A percentile compares a stretch with the other conserved stretches of the same genome.
Evolutionary conservation across 2,329 filamentous ascomycete genomes (phyloP).

Genomic region (Purpureocillium lavendulum): DNA sequence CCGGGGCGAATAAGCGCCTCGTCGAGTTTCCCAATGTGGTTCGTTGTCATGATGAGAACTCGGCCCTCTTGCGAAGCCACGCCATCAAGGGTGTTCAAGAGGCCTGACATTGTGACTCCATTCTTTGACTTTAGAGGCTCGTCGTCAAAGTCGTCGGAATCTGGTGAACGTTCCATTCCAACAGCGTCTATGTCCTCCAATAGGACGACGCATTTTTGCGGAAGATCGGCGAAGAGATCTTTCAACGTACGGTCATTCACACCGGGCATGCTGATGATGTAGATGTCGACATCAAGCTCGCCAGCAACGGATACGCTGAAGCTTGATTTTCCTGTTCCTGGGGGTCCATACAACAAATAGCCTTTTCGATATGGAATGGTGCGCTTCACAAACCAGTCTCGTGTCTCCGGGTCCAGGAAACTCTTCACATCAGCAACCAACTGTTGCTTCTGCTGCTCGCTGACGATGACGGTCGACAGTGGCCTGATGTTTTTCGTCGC

Average conservation of each 20-base stretch:
- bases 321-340: conserved; percentile 29
- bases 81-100: conserved; percentile 14
- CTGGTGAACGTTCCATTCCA: conserved; percentile 2
- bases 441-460: conserved; percentile 7
- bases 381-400: conserved; percentile 20
- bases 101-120: conserved; percentile 10
- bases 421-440: conserved; percentile 23
- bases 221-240: conserved; percentile 21
- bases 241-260: conserved; percentile 20
- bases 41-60: conserved; percentile 17
- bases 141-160: not conserved
- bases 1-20: conserved; percentile 20
- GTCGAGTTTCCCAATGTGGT: conserved; percentile 14
- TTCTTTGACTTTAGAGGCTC: not conserved
- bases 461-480: conserved; percentile 11
- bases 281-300: conserved; percentile 26
- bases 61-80: conserved; percentile 12
- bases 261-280: conserved; percentile 23
- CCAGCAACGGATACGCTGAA: conserved; percentile 27
- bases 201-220: conserved; percentile 25
- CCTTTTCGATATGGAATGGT: conserved; percentile 21
- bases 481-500: conserved; percentile 12
- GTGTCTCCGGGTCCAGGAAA: conserved; percentile 23
- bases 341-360: conserved; percentile 29
- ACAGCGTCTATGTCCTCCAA: conserved; percentile 30